Base-by-base conservation (phyloP, 805 yeast genomes). In the Pichia manshurica region DNA sequence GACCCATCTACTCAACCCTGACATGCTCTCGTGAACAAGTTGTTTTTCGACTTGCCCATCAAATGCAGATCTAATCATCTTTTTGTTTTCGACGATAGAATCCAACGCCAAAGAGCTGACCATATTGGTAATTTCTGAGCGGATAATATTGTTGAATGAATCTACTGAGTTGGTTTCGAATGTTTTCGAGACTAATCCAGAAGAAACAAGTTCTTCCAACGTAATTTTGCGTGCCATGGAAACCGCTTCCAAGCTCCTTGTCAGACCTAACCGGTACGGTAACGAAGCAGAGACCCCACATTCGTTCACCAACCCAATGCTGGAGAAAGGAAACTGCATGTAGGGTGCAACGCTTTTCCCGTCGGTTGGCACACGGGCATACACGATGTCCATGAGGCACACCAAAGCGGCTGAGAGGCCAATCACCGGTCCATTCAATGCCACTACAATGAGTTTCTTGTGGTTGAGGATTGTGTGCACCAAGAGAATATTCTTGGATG, bases 381-480 rank as follows among this genome's bases (percentile, higher is more conserved):
- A 87, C 9, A 88, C 72, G 50, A 88, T 71, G 65, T 88, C 96
- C 64, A 85, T 79, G 46, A 84, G 67, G n/a, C 83, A 77, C 12
- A 87, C 81, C 45, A 88, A 63, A 0, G 89, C 88, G 2, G 90
- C 79, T 29, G 81, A 70, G 49, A 88, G 72, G 0, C 96, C 96
- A 49, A 88, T 75, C 5, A 80, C 95, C 0, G 96, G 96, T 0
- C 96, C 96, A 61, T 88, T 88, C 48, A 88, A 70, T 3, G 88
- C 90, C 39, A 79, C 78, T 23, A 81, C 81, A 33, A 88, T 67
- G 8, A 87, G 71, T 61, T 88, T 88, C 9, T 73, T 66, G 65
- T 88, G 96, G 57, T 79, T 76, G 53, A 78, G 77, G 61, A 86
- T 79, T 34, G 82, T 70, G 53, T 80, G 77, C 4, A 93, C 81